Evolutionary conservation across 371 early-diverging fungal genomes (phyloP).

Genomic region (Lichtheimia ornata): DNA sequence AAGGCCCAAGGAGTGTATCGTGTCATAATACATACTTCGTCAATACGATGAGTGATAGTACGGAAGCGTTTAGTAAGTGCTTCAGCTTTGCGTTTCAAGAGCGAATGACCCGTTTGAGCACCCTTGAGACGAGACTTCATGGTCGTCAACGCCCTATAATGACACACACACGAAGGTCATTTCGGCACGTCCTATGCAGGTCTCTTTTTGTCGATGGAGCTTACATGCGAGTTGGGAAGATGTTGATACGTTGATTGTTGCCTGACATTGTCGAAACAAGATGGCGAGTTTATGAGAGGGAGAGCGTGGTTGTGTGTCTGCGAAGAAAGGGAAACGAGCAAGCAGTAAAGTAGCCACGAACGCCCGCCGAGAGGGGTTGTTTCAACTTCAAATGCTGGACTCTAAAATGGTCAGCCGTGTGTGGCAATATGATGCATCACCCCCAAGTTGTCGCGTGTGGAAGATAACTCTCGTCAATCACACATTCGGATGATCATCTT

Average conservation of each 20-base stretch:
- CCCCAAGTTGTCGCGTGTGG: too few relatives aligned
- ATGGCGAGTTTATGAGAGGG: not conserved
- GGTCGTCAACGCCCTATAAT: conserved; percentile 82
- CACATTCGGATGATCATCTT: too few relatives aligned
- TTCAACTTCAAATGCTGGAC: too few relatives aligned
- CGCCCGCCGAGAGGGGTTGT: too few relatives aligned
- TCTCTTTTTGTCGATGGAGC: conserved; percentile 8
- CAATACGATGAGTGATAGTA: conserved; percentile 93
- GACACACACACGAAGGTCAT: not conserved
- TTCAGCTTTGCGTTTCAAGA: conserved; percentile 97
- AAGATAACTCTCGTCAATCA: too few relatives aligned
- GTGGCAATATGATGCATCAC: too few relatives aligned
- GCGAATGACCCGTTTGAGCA: conserved; percentile 97
- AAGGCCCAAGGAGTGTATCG: not conserved
- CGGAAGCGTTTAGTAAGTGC: conserved; percentile 96
- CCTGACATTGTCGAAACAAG: conserved; percentile 57
- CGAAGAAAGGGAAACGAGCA: too few relatives aligned
- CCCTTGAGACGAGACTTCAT: conserved; percentile 97
- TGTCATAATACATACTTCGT: conserved; percentile 62
- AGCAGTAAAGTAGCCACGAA: too few relatives aligned
- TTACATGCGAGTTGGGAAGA: conserved; percentile 93
- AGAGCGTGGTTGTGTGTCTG: not conserved
- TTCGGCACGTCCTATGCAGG: not conserved
- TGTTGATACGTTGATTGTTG: conserved; percentile 64
- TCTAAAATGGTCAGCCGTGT: too few relatives aligned